Base-by-base conservation (phyloP, 2,329 filamentous ascomycete species). In the Colletotrichum horii region DNA sequence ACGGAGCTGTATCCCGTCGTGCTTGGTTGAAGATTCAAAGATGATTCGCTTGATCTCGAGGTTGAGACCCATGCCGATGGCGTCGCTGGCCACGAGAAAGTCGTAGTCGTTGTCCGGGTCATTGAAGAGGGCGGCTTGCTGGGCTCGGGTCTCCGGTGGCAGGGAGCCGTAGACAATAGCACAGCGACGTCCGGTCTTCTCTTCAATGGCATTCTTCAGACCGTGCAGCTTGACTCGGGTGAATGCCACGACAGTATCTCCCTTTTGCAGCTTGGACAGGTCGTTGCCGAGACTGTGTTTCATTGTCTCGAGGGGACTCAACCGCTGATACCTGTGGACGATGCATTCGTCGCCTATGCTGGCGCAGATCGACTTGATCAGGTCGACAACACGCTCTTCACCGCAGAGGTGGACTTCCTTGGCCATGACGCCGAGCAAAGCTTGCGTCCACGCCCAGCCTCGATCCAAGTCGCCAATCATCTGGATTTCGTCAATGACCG, bases 401-500 rank as follows among this genome's bases (percentile, higher is more conserved):
- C 97, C 97, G 83, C 97, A 99, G 0, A 99, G 89, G 84, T 99
- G 97, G 8, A 99, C 88, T 82, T 99, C 97, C 79, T 93, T 93
- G 6, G 95, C 97, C 84, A 94, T 93, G 1, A 98, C 89, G 43
- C 97, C 97, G 7, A 99, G 88, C 16, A 98, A 88, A 3, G 97
- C 97, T 80, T 96, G 92, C 2, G 96, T 98, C 97, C 97, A 99
- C 4, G 96, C 96, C 93, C 94, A 98, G 3, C 97, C 97, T 79
- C 97, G 93, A 1, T 95, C 91, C 0, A 83, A 77, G 80, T 96
- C 93, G 19, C 92, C 93, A 79, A 99, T 95, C 97, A 99, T 98
- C 84, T 99, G 97, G 73, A 99, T 98, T 86, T 99, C 97, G 82
- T 99, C 97, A 77, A 99, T 96, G 78, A 99, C 96, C 2, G 95